Evolutionary conservation across 495 filamentous ascomycete species (phyloP), one percentile per base, ranked within the genome.

Genomic region (Penicillium simplicissimum): DNA sequence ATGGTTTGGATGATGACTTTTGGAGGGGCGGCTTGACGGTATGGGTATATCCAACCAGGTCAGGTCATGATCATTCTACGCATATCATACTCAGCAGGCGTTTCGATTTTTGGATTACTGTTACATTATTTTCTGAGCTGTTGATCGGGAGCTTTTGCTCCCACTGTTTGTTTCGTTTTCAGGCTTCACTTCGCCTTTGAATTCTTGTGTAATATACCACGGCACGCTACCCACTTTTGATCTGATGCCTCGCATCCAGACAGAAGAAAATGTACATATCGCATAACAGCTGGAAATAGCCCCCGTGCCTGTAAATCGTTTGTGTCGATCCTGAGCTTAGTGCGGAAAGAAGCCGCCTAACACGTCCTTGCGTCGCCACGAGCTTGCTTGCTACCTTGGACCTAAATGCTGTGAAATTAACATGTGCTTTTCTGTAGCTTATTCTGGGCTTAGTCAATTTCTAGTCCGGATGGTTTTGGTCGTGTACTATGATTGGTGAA

Each of bases 21-120:
- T 10, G 42, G 42, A 31, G 34, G 52, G 34, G 14, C 23, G 55
- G 9, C 59, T 58, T 53, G 58, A 61, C 43, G 51, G 53, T 59
- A 58, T 67, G 45, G 61, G 57, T 66, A 64, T 58, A 66, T 60
- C 62, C 55, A 48, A 66, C 52, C 57, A 47, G 60, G 42, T 60
- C 61, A 58, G 58, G 48, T 61, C 58, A 68, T 64, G 67, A 66
- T 64, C 63, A 58, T 65, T 67, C 49, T 42, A 67, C 65, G 63
- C 63, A 71, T 71, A 64, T 63, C 66, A 71, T 71, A 69, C 69
- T 66, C 56, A 61, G 58, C 38, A 61, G 61, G 66, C 66, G 66
- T 69, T 71, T 59, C 56, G 33, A 25, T 34, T 28, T 33, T 58
- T 52, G 19, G 8, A 1, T 34, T 55, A 21, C 35, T 55, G 10